Evolutionary conservation across 2,329 filamentous ascomycete species (phyloP), one percentile per base, ranked within the genome.

Genomic region (Dactylonectria macrodidyma): DNA sequence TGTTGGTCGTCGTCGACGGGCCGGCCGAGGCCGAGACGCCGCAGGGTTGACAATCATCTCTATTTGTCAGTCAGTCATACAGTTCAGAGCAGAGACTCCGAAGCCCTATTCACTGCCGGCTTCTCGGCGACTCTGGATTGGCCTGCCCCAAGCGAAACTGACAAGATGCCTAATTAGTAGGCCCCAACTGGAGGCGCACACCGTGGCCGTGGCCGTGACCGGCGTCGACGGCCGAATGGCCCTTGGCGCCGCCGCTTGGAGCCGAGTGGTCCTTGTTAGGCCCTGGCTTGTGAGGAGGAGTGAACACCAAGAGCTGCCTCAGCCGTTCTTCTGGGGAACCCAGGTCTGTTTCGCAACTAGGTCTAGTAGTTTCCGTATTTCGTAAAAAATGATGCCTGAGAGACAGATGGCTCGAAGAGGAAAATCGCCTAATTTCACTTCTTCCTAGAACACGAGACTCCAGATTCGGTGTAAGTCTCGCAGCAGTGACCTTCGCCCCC

Each of bases 131-230:
- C 26, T 30, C 26, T 30, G 26, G 7, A 7, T 30, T 30, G 26
- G 26, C 26, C 26, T 44, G 41, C n/a, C 2, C n/a, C n/a, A 44
- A 19, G 41, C 41, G 41, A 44, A 44, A 55, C 30, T 5, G 22
- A 6, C 5, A 9, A 19, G 19, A 19, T 19, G 19, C 19, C 19
- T 19, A 19, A 19, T 19, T 19, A 19, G 19, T 19, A 19, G 19
- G 19, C 19, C 44, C 30, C 26, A 44, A 51, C 57, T 50, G 22
- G 55, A 44, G 38, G 38, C 47, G 55, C 50, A 56, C 36, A 52
- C 55, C 26, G 26, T 30, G 26, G 62, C 55, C 62, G 41, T 59
- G 62, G 60, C 52, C 44, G 44, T 55, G 50, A 36, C 55, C 48
- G 62, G 62, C 55, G 56, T 55, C 26, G 50, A 54, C 48, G 62